A percentile compares a stretch with the other conserved stretches of the same genome.
phyloP scores from a whole-genome alignment of 495 filamentous ascomycete species.

The Tetracladium setigerum region DNA sequence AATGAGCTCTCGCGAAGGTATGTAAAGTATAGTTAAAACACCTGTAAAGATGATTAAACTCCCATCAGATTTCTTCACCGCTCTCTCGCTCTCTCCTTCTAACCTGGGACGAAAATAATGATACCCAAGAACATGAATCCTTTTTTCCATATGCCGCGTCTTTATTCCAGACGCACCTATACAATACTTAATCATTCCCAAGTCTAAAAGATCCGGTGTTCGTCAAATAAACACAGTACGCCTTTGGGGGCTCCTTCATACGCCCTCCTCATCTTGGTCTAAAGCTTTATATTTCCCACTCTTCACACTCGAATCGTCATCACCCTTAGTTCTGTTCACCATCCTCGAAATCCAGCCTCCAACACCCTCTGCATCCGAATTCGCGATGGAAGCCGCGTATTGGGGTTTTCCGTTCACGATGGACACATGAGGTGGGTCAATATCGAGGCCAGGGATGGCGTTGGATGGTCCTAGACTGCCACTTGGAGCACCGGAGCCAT shows the following conservation, averaged over 20 bases:
- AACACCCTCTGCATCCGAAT: slow-evolving; percentile 31
- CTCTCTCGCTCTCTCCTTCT: too few relatives aligned
- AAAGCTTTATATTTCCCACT: slow-evolving; percentile 55
- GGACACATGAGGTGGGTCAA: slow-evolving; percentile 54
- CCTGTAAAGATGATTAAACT: too few relatives aligned
- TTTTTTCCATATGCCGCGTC: too few relatives aligned
- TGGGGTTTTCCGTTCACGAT: slow-evolving; percentile 40
- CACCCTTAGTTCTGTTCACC: slow-evolving; percentile 42
- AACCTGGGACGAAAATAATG: too few relatives aligned
- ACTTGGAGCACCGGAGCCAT: slow-evolving; percentile 1
- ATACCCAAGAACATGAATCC: too few relatives aligned
- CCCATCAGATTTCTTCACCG: too few relatives aligned
- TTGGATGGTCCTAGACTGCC: slow-evolving; percentile 26
- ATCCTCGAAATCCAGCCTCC: slow-evolving; percentile 43
- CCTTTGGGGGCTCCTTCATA: not conserved
- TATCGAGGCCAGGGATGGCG: slow-evolving; percentile 63
- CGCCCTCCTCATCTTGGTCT: slow-evolving; percentile 52
- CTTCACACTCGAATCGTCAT: slow-evolving; percentile 30
- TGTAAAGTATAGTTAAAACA: too few relatives aligned
- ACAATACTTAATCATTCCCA: too few relatives aligned
- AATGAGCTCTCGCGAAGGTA: too few relatives aligned
- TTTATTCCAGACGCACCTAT: too few relatives aligned
- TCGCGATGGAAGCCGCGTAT: slow-evolving; percentile 14
- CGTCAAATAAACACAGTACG: too few relatives aligned
- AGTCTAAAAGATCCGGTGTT: too few relatives aligned